Evolutionary conservation across 805 yeast species (phyloP).

Genomic region (Nakazawaea peltata): DNA sequence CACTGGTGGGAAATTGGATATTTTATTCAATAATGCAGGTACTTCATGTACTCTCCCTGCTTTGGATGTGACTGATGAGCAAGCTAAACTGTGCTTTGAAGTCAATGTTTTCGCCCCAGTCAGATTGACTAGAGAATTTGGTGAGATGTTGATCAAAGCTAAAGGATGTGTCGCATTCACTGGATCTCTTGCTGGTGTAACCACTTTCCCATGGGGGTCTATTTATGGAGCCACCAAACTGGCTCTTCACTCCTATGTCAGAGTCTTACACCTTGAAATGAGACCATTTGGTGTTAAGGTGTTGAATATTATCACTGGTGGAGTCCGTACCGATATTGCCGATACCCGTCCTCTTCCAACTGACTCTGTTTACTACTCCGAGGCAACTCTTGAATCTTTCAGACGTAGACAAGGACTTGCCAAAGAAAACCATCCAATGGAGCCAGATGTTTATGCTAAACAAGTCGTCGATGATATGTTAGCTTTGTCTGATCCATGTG

Average conservation of each 20-base stretch:
- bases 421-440: constrained; percentile 47
- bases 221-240: constrained; percentile 65
- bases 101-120: constrained; percentile 70
- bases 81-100: constrained; percentile 40
- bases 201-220: constrained; percentile 65
- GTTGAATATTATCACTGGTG: constrained; percentile 66
- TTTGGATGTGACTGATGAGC: constrained; percentile 52
- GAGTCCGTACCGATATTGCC: constrained; percentile 62
- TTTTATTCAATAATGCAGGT: constrained; percentile 43
- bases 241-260: constrained; percentile 67
- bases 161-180: constrained; percentile 68
- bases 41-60: constrained; percentile 69
- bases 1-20: constrained; percentile 26
- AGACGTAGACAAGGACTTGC: constrained; percentile 52
- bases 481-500: constrained; percentile 30
- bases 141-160: constrained; percentile 48
- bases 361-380: constrained; percentile 42
- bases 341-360: constrained; percentile 54
- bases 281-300: constrained; percentile 68
- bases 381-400: constrained; percentile 43
- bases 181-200: constrained; percentile 60
- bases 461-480: constrained; percentile 45
- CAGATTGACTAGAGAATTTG: constrained; percentile 51
- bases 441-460: constrained; percentile 48
- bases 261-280: constrained; percentile 55